These are phyloP conservation scores for Salix udensis DNA, from an alignment of 345 rosid species.

Conservation along the genomic window DNA sequence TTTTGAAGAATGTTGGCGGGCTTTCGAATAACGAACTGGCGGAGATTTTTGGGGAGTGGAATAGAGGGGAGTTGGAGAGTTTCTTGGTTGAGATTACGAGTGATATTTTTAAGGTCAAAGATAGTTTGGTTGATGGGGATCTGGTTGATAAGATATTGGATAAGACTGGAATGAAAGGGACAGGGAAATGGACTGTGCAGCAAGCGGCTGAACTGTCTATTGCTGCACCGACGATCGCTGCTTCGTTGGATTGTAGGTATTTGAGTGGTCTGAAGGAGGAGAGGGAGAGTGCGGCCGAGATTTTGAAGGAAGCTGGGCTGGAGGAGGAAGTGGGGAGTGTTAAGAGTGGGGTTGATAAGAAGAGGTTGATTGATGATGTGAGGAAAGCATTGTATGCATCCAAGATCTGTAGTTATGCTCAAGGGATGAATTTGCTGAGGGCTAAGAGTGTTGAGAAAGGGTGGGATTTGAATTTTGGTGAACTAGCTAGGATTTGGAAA, in stretches of 20 bases:
- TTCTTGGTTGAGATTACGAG: slow-evolving; percentile 87
- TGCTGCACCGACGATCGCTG: slow-evolving; percentile 95
- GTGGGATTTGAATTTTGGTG: slow-evolving; percentile 88
- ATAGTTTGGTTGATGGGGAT: slow-evolving; percentile 56
- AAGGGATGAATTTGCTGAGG: slow-evolving; percentile 92
- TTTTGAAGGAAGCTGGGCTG: slow-evolving; percentile 75
- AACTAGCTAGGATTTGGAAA: slow-evolving; percentile 94
- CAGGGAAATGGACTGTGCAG: slow-evolving; percentile 98
- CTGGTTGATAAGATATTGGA: slow-evolving; percentile 93
- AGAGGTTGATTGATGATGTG: slow-evolving; percentile 87
- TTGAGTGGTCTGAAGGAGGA: slow-evolving; percentile 93
- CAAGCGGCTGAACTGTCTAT: slow-evolving; percentile 98
- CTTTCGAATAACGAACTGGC: slow-evolving; percentile 63
- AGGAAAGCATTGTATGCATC: slow-evolving; percentile 91
- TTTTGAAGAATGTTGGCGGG: slow-evolving; percentile 84
- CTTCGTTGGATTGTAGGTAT: slow-evolving; percentile 84
- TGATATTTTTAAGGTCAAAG: slow-evolving; percentile 80
- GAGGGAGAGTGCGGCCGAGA: slow-evolving; percentile 58
- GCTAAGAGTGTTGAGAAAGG: slow-evolving; percentile 76
- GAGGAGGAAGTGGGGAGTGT: slow-evolving; percentile 56
- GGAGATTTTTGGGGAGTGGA: slow-evolving; percentile 72
- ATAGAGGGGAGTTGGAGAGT: slow-evolving; percentile 82
- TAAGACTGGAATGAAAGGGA: slow-evolving; percentile 98
- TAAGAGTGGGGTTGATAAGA: slow-evolving; percentile 56
- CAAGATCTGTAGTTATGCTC: slow-evolving; percentile 91